A percentile compares a stretch with the other conserved stretches of the same genome.
phyloP scores from a whole-genome alignment of 495 filamentous ascomycete genomes.

The Aspergillus biplanus region DNA sequence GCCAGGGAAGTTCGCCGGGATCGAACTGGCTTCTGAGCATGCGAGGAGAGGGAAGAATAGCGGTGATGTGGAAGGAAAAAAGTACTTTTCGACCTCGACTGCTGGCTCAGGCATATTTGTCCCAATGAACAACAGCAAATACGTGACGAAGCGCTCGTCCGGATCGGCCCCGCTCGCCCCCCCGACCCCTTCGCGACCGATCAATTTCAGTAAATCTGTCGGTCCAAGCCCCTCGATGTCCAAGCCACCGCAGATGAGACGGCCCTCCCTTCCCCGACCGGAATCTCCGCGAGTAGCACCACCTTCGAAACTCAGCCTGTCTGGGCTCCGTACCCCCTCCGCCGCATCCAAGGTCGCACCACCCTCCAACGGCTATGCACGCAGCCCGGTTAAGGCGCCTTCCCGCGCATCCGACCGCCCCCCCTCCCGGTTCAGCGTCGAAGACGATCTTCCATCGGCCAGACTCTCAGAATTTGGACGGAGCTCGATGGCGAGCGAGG shows the following conservation, averaged over 20 bases:
- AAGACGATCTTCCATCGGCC: constrained; percentile 40
- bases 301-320: constrained; percentile 59
- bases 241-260: constrained; percentile 57
- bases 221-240: constrained; percentile 74
- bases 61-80: constrained; percentile 86
- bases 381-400: constrained; percentile 48
- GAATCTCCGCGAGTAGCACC: constrained; percentile 70
- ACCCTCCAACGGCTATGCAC: constrained; percentile 36
- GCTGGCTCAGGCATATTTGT: constrained; percentile 92
- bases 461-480: constrained; percentile 49
- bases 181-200: constrained; percentile 61
- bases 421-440: constrained; percentile 46
- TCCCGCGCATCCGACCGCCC: constrained; percentile 48
- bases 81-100: constrained; percentile 80
- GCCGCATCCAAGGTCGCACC: constrained; percentile 35
- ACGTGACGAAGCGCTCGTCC: constrained; percentile 61
- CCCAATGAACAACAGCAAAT: constrained; percentile 81
- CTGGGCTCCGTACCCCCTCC: constrained; percentile 53
- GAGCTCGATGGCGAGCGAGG: constrained; percentile 49
- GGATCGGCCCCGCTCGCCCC: constrained; percentile 58
- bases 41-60: constrained; percentile 89
- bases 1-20: constrained; percentile 90
- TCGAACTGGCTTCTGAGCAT: constrained; percentile 83
- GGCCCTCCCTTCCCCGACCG: constrained; percentile 79
- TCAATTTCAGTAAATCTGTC: constrained; percentile 82